Conservation (phyloP, 2,329 filamentous ascomycete species). For the Pestalotiopsis fici region DNA sequence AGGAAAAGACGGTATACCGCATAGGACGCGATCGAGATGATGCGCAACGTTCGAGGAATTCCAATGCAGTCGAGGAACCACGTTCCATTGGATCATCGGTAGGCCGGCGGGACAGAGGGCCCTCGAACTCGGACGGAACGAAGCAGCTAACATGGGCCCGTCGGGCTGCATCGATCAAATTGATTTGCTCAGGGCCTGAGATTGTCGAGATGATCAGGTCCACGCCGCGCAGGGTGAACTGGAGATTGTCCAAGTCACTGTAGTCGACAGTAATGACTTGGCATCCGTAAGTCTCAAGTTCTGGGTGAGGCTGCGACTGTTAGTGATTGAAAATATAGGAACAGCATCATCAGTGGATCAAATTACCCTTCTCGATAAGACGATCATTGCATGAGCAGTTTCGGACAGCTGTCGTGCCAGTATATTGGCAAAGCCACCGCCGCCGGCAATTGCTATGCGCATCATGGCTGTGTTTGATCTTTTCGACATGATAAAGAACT, state of each 20-base stretch:
- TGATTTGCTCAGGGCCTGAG: slow-evolving; percentile 64
- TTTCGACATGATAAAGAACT: slow-evolving; percentile 13
- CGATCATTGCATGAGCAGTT: slow-evolving; percentile 67
- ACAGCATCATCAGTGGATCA: slow-evolving; percentile 14
- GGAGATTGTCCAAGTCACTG: slow-evolving; percentile 54
- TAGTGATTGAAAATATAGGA: slow-evolving; percentile 13
- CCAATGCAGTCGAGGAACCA: slow-evolving; percentile 56
- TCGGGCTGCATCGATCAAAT: slow-evolving; percentile 72
- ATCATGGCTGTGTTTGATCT: slow-evolving; percentile 44
- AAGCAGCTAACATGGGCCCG: slow-evolving; percentile 66
- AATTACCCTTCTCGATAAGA: slow-evolving; percentile 67
- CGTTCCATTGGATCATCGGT: slow-evolving; percentile 61
- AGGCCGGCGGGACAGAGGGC: slow-evolving; percentile 56
- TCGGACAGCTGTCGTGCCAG: slow-evolving; percentile 62
- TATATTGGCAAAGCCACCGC: slow-evolving; percentile 57
- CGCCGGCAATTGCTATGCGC: slow-evolving; percentile 64
- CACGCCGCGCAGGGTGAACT: slow-evolving; percentile 68
- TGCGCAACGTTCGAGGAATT: slow-evolving; percentile 48
- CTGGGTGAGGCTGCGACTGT: slow-evolving; percentile 50
- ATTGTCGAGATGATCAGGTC: slow-evolving; percentile 78
- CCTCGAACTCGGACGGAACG: slow-evolving; percentile 77
- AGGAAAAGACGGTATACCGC: slow-evolving; percentile 70
- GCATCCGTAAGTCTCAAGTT: slow-evolving; percentile 56
- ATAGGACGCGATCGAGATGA: slow-evolving; percentile 50
- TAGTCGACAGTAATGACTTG: slow-evolving; percentile 74